A percentile compares a stretch with the other conserved stretches of the same genome.
phyloP scores from a whole-genome alignment of 768 basidiomycete species.

The Auriculariales sp. region DNA sequence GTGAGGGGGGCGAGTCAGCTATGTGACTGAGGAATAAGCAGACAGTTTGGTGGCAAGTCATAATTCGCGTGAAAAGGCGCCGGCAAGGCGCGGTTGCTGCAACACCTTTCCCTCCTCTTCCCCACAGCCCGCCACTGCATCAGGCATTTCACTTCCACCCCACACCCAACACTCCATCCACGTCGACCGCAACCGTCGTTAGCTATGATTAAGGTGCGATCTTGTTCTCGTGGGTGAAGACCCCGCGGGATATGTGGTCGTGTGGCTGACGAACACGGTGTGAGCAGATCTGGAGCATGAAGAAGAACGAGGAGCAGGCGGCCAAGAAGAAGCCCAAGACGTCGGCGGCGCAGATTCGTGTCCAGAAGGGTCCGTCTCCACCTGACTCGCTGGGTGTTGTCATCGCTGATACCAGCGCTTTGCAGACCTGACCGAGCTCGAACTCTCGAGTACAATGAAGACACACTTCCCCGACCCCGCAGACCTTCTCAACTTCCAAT shows the following conservation, averaged over 20 bases:
- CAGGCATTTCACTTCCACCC: not conserved
- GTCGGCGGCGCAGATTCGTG: constrained; percentile 92
- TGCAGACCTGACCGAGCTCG: constrained; percentile 89
- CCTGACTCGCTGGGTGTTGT: not conserved
- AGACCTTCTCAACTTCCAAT: constrained; percentile 91
- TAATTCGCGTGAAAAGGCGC: no score
- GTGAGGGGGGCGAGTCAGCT: no score
- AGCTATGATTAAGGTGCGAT: constrained; percentile 31
- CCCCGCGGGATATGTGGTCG: not conserved
- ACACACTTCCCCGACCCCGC: constrained; percentile 83
- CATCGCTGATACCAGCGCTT: not conserved
- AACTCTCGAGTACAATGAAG: constrained; percentile 91
- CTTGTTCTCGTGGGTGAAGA: not conserved
- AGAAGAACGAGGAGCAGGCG: constrained; percentile 96
- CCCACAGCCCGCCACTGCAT: constrained; percentile 8
- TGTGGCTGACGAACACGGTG: not conserved
- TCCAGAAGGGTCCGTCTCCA: constrained; percentile 78
- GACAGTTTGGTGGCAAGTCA: no score
- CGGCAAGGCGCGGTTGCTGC: no score
- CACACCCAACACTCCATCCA: not conserved
- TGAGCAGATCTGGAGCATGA: constrained; percentile 95
- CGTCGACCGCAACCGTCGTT: not conserved
- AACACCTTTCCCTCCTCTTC: constrained; percentile 6
- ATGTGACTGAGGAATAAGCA: no score
- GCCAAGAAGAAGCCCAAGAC: constrained; percentile 98